Evolutionary conservation across 2,329 filamentous ascomycete genomes (phyloP).

Genomic region (Fusarium lyarnte): DNA sequence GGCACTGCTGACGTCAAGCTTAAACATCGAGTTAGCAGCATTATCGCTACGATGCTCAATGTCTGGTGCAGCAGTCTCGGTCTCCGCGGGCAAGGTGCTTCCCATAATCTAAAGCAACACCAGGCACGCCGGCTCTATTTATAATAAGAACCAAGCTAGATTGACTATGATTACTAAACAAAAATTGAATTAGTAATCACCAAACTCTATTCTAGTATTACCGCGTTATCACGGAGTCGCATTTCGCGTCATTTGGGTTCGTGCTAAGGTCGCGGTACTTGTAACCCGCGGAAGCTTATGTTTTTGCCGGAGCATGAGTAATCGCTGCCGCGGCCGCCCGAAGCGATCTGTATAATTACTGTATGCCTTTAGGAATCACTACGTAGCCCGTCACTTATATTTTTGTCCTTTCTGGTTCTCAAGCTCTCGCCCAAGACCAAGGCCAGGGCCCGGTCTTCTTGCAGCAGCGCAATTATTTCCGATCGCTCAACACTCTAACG

Average conservation of each 20-base stretch:
- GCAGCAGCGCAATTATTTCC: neutral
- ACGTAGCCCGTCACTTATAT: too few species aligned
- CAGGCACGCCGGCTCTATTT: neutral
- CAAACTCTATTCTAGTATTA: neutral
- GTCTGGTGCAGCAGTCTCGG: neutral
- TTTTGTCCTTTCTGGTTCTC: too few species aligned
- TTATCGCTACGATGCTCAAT: too few species aligned
- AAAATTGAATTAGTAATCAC: neutral
- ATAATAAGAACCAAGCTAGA: neutral
- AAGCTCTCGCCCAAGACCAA: fast-evolving
- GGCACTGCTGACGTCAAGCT: too few species aligned
- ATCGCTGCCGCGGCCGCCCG: neutral
- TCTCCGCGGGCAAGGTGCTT: neutral
- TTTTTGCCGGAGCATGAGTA: neutral
- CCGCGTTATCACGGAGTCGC: neutral
- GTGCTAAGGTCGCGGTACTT: neutral
- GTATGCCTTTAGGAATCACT: too few species aligned
- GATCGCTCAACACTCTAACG: neutral
- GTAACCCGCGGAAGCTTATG: neutral
- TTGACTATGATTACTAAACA: neutral
- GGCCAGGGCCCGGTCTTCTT: neutral
- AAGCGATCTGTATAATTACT: neutral
- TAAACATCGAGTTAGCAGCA: too few species aligned
- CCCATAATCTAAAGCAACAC: neutral
- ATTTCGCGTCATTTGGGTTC: neutral